Evolutionary conservation across 768 basidiomycete genomes (phyloP), one percentile per base, ranked within the genome.

Genomic region (Mycena epipterygia): DNA sequence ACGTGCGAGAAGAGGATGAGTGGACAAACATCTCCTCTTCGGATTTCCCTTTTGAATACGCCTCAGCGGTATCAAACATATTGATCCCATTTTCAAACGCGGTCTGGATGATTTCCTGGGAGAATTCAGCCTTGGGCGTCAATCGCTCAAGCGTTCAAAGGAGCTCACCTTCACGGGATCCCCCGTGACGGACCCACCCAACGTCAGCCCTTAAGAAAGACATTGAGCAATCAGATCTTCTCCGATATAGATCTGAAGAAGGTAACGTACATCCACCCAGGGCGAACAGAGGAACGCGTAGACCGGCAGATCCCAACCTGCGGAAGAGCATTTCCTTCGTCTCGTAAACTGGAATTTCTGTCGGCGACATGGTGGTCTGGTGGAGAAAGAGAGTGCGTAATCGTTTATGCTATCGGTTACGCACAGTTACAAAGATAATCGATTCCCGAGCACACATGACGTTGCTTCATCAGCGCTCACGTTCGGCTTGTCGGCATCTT

Each of bases 21-120:
- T 55, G 14, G 32, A 72, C 86, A 49, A 65, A 90, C 92, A 95
- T 93, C 79, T 95, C 93, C 16, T 81, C 63, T 81, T 95, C 94
- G 21, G 90, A 91, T 76, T 90, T 85, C 7, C 94, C 93, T 23
- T 82, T 78, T 4, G 89, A 83, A 70, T 93, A 93, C 4, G 81
- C 83, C 74, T 93, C 91, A 0, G 91, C 92, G 23, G 88, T 91
- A 74, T 93, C 90, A 74, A 93, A 90, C 86, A 91, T 89, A 79
- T 92, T 93, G 81, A 93, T 90, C 0, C 93, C 93, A 77, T 87
- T 83, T 62, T 95, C 92, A 73, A 91, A 94, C 3, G 92, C 93
- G 6, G 86, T 85, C 79, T 92, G 90, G 79, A 95, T 91, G 75
- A 94, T 91, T 35, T 95, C 94, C 89, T 91, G 67, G 37, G 25